Conservation (phyloP, 306 rosid genomes). For the Cercis canadensis region DNA sequence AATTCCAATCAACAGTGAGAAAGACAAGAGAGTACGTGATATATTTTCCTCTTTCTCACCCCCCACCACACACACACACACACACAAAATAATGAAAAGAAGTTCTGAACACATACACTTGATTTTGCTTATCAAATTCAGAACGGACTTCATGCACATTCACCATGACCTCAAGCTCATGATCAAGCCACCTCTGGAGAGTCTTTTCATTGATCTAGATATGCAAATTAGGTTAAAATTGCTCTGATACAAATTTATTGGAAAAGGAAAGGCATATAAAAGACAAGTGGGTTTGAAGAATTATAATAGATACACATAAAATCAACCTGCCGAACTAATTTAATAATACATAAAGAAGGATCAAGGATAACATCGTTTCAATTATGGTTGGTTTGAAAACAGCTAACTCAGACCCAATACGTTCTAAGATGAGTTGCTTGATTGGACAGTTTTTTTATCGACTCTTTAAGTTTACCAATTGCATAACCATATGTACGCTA, state of each 20-base stretch:
- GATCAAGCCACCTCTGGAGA: conserved; percentile 78
- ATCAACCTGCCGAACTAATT: conserved; percentile 29
- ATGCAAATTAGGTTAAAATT: conserved; percentile 33
- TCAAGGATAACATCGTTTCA: conserved; percentile 21
- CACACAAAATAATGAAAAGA: conserved; percentile 2
- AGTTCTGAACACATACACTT: conserved; percentile 58
- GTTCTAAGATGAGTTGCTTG: conserved; percentile 15
- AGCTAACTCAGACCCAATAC: conserved; percentile 14
- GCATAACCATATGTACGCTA: not conserved
- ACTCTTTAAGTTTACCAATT: not conserved
- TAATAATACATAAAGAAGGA: conserved; percentile 9
- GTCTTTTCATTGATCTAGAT: conserved; percentile 69
- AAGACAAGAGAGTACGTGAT: conserved; percentile 20
- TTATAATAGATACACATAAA: conserved; percentile 16
- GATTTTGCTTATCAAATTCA: conserved; percentile 70
- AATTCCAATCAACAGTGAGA: conserved; percentile 34
- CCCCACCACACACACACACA: not conserved
- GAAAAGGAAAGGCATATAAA: not conserved
- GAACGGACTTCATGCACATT: conserved; percentile 79
- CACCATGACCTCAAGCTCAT: conserved; percentile 80
- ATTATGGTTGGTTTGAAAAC: conserved; percentile 32
- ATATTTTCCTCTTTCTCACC: not conserved
- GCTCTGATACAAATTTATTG: not conserved
- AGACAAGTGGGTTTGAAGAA: not conserved
- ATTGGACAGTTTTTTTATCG: not conserved